Evolutionary conservation across 2,329 filamentous ascomycete genomes (phyloP).

Genomic region (Lasiodiplodia citricola): DNA sequence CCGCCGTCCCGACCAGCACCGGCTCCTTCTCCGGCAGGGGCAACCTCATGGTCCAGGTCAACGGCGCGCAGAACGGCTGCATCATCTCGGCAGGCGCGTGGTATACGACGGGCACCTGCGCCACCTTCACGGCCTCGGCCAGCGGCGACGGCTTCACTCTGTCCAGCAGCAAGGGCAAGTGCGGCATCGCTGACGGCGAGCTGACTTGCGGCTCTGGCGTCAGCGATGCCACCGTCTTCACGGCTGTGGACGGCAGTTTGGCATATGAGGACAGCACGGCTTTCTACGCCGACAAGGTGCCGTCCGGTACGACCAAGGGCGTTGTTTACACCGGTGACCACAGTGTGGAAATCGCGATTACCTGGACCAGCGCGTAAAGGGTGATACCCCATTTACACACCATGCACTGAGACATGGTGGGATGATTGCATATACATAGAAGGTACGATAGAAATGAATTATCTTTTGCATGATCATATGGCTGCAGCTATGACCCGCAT

Average conservation of each 20-base stretch:
- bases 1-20: slow-evolving; percentile 35
- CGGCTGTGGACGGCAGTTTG: slow-evolving; percentile 41
- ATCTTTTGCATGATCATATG: background rate
- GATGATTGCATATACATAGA: background rate
- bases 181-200: slow-evolving; percentile 59
- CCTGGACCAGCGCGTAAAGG: slow-evolving; percentile 10
- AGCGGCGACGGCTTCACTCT: slow-evolving; percentile 59
- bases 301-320: slow-evolving; percentile 51
- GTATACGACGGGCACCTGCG: slow-evolving; percentile 71
- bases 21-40: slow-evolving; percentile 61
- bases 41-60: slow-evolving; percentile 61
- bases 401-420: background rate
- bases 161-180: slow-evolving; percentile 63
- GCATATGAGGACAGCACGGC: slow-evolving; percentile 43
- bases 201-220: slow-evolving; percentile 62
- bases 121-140: slow-evolving; percentile 64
- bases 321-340: slow-evolving; percentile 46
- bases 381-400: background rate
- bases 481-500: background rate
- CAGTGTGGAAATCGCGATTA: slow-evolving; percentile 5
- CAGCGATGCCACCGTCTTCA: slow-evolving; percentile 49
- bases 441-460: slow-evolving; percentile 14
- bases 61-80: slow-evolving; percentile 63
- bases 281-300: slow-evolving; percentile 52
- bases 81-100: slow-evolving; percentile 70